Percentiles rank a stretch among this genome's conserved stretches.
phyloP scores from a whole-genome alignment of 495 filamentous ascomycete genomes.

The Neurospora sp. region DNA sequence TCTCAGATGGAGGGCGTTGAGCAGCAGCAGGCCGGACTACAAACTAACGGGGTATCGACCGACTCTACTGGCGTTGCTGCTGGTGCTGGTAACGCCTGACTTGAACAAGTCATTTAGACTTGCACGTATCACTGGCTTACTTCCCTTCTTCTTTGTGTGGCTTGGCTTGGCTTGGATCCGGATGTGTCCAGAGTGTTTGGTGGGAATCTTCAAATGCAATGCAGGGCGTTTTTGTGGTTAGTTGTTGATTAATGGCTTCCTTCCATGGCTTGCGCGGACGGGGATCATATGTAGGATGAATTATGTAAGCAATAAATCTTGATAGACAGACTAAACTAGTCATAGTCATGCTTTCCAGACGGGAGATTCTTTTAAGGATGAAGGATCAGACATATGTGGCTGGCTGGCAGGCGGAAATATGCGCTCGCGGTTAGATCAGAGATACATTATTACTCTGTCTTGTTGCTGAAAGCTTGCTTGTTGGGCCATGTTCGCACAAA shows the following conservation, averaged over 20 bases:
- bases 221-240: neutral
- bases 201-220: too few relatives aligned
- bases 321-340: neutral
- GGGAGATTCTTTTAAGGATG: neutral
- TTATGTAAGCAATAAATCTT: neutral
- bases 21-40: neutral
- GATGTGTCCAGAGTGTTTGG: neutral
- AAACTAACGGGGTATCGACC: neutral
- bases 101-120: neutral
- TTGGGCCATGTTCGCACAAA: too few relatives aligned
- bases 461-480: too few relatives aligned
- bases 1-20: neutral
- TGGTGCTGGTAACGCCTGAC: neutral
- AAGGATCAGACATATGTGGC: neutral
- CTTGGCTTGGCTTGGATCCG: neutral
- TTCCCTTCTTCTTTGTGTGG: neutral
- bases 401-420: too few relatives aligned
- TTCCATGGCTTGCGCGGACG: too few relatives aligned
- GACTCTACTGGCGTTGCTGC: neutral
- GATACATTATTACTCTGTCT: too few relatives aligned
- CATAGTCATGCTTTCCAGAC: neutral
- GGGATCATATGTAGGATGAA: neutral
- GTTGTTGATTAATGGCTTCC: neutral
- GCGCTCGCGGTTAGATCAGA: neutral
- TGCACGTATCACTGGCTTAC: neutral